Conservation (phyloP, 2,329 filamentous ascomycete species). For the Calonectria pseudoreteaudii region DNA sequence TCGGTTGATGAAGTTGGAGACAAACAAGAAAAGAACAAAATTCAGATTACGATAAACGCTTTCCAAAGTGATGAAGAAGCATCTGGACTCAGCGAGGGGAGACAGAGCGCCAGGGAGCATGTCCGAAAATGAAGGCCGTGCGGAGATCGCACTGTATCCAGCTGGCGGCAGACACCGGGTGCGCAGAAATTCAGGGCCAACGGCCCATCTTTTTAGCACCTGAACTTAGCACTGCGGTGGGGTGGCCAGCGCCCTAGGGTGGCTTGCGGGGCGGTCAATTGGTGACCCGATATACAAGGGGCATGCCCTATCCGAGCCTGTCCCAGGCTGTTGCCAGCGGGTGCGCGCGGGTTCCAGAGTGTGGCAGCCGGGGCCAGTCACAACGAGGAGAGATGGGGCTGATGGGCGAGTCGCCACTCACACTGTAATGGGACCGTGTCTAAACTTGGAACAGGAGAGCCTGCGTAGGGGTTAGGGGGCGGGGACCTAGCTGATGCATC, state of each 20-base stretch:
- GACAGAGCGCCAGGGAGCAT: conserved; percentile 29
- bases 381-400: background rate
- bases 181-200: conserved; percentile 38
- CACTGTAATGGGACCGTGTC: conserved; percentile 28
- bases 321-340: conserved; percentile 11
- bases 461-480: conserved; percentile 21
- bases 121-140: conserved; percentile 24
- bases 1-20: conserved; percentile 45
- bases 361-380: conserved; percentile 21
- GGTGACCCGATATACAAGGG: conserved; percentile 30
- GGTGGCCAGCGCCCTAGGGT: conserved; percentile 26
- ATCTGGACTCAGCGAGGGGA: conserved; percentile 39
- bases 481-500: conserved; percentile 9
- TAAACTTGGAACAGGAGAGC: conserved; percentile 34
- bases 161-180: background rate
- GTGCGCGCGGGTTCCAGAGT: conserved; percentile 17
- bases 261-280: conserved; percentile 24
- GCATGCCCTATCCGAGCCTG: conserved; percentile 1
- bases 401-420: conserved; percentile 16
- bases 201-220: conserved; percentile 40
- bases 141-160: conserved; percentile 36
- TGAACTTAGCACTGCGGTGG: conserved; percentile 34
- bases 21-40: conserved; percentile 33
- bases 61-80: conserved; percentile 41
- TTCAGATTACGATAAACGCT: conserved; percentile 36